A percentile compares a stretch with the other conserved stretches of the same genome.
Conservation (phyloP, 306 rosid genomes). For the Adenanthera pavonina region DNA sequence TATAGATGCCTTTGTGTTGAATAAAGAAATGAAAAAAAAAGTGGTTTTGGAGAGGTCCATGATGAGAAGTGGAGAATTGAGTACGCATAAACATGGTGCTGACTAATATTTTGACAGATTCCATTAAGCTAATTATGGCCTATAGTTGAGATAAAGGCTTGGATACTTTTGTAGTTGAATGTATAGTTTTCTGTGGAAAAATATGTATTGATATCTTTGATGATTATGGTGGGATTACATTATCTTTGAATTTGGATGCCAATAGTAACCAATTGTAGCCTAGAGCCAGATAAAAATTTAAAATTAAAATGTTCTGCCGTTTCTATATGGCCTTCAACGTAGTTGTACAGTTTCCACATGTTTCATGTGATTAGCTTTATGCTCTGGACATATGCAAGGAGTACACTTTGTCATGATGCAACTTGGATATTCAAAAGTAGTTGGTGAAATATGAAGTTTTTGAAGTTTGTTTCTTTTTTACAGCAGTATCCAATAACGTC, state of each 20-base stretch:
- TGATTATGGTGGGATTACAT: slow-evolving; percentile 9
- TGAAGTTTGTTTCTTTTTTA: no score
- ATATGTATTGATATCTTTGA: slow-evolving; percentile 28
- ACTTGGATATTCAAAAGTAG: neutral
- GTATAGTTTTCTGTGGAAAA: neutral
- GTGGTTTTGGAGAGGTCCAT: slow-evolving; percentile 27
- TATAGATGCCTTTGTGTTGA: slow-evolving; percentile 9
- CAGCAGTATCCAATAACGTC: no score
- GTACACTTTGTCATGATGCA: slow-evolving; percentile 6
- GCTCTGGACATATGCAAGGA: neutral
- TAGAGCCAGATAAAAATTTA: neutral
- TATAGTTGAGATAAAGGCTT: slow-evolving; percentile 16
- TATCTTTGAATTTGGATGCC: slow-evolving; percentile 20
- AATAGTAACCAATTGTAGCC: slow-evolving; percentile 31
- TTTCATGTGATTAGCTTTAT: slow-evolving; percentile 1
- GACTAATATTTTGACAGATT: slow-evolving; percentile 7
- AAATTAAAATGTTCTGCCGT: neutral
- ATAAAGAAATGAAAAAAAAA: slow-evolving; percentile 8
- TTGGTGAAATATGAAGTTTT: no score
- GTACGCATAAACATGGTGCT: slow-evolving; percentile 33
- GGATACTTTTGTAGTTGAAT: neutral
- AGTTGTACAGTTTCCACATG: neutral
- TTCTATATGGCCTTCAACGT: neutral
- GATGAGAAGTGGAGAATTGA: slow-evolving; percentile 46
- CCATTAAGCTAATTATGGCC: neutral